phyloP scores from a whole-genome alignment of 169 alveolate species.

The Eimeria zaria region DNA sequence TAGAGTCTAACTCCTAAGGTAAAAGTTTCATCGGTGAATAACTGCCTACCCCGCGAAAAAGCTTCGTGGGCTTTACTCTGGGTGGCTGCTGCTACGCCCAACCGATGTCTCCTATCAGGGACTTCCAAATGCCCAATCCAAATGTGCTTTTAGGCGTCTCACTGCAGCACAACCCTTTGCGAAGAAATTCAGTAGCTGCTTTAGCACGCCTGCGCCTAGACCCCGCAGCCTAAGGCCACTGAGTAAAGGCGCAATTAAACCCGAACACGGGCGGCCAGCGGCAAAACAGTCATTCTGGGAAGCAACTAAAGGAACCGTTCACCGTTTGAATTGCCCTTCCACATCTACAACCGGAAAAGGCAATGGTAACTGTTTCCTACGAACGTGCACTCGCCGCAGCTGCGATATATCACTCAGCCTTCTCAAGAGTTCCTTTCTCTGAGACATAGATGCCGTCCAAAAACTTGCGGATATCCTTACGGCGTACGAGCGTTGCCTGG shows the following conservation, averaged over 20 bases:
- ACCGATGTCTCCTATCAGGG: neutral
- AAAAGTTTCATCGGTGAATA: neutral
- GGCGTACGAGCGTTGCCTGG: constrained; percentile 98
- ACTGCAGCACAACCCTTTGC: neutral
- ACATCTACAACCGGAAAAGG: neutral
- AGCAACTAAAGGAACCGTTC: neutral
- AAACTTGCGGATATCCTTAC: constrained; percentile 99
- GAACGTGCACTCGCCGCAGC: constrained; percentile 9
- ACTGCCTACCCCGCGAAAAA: neutral
- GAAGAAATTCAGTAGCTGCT: neutral
- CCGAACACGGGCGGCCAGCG: neutral
- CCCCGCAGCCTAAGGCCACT: neutral
- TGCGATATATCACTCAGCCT: constrained; percentile 89
- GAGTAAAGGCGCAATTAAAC: neutral
- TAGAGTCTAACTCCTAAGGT: neutral
- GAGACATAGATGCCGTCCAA: constrained; percentile 99
- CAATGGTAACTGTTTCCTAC: neutral
- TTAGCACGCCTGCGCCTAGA: constrained; percentile 10
- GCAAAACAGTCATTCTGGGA: neutral
- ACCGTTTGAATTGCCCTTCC: neutral
- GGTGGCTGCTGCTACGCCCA: neutral
- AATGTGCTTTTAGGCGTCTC: neutral
- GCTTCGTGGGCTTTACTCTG: neutral
- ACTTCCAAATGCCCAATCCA: neutral
- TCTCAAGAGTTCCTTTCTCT: constrained; percentile 96